Percentiles rank a stretch among this genome's conserved stretches.
phyloP scores from a whole-genome alignment of 169 alveolate genomes.

The Plasmodium gonderi region DNA sequence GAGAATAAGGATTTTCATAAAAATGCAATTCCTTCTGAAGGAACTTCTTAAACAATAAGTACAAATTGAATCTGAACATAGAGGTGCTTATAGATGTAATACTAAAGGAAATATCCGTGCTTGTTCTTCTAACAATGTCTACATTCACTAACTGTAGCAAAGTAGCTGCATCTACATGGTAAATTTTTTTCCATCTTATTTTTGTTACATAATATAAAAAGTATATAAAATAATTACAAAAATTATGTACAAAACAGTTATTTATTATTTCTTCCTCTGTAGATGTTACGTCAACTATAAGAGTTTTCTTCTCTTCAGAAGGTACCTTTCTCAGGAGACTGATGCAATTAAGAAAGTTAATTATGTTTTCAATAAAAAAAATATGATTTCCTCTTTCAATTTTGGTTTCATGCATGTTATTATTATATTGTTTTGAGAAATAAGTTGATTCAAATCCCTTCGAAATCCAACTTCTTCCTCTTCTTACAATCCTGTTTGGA shows the following conservation, averaged over 20 bases:
- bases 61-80: background rate
- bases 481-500: background rate
- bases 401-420: background rate
- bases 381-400: background rate
- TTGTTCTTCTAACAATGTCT: background rate
- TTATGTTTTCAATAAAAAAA: background rate
- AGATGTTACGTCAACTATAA: no score
- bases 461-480: background rate
- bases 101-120: background rate
- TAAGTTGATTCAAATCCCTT: background rate
- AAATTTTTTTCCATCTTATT: background rate
- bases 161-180: background rate
- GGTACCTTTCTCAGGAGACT: background rate
- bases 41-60: background rate
- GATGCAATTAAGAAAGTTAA: background rate
- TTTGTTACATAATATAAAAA: background rate
- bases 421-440: background rate
- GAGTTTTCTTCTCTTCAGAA: background rate
- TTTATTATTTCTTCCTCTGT: background rate
- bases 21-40: background rate
- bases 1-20: background rate
- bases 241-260: background rate
- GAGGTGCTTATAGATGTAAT: background rate
- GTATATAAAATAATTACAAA: constrained; percentile 13
- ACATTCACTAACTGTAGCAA: background rate